Evolutionary conservation across 305 asterid species (phyloP), one percentile per base, ranked within the genome.

Genomic region (Fraxinus nigra): DNA sequence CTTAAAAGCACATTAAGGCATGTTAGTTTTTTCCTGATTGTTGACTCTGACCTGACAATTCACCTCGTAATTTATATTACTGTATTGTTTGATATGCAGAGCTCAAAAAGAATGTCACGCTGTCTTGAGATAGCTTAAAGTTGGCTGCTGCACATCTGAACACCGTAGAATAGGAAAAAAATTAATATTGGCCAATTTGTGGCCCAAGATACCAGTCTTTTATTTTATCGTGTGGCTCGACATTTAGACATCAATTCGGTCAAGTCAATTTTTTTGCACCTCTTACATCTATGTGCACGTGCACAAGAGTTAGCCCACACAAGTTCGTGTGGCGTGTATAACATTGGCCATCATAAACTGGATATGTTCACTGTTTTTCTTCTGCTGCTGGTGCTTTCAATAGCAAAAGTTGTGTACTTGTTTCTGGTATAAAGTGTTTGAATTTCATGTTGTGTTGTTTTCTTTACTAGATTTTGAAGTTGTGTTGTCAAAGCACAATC

Each of bases 101-200:
- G 77, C 84, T 87, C 26, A 86, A 80, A 18, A 85, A 80, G 85
- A 80, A 48, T 11, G 70, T 61, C 7, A 54, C 79, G 18, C 9
- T 76, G 56, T 80, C 84, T 8, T 83, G 37, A 72, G 59, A 63
- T 24, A n/a, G 43, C 77, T 22, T 9, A 3, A 28, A 26, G 77
- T 33, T 65, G 34, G 9, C 81, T 67, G 74, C 37, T 67, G 74
- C 10, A 67, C 18, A 3, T 65, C 20, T 16, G 34, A 63, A 2
- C 54, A 24, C 24, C 73, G 2, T 32, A 65, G 34, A 65, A 65
- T 4, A 3, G 24, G 18, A 37, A 37, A 65, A 61, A 13, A 9
- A 24, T 11, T 65, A 26, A 26, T 4, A 30, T 67, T 11, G 26
- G 26, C 13, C 37, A 28, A 67, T 11, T 67, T 28, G 20, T 67